These are phyloP conservation scores for Micractinium conductrix DNA, from an alignment of 139 green algal species.

Conservation along the genomic window DNA sequence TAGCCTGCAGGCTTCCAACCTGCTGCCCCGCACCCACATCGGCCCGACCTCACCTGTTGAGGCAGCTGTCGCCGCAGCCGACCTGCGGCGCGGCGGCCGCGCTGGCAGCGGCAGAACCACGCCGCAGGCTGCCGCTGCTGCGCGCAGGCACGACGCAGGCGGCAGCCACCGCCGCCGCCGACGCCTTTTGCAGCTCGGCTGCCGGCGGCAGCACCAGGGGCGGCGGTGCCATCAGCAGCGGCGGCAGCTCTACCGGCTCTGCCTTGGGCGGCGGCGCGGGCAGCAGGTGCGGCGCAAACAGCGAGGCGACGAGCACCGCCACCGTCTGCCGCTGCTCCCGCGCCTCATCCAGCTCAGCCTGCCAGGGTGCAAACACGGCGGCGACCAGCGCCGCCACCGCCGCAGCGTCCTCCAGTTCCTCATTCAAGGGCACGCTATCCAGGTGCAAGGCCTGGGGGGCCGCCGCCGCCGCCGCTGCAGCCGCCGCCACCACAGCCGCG, in stretches of 20 bases:
- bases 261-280: background rate
- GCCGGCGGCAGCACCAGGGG: background rate
- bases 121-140: slow-evolving; percentile 27
- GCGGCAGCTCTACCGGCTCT: background rate
- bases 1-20: too few relatives aligned
- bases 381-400: background rate
- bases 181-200: background rate
- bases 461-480: background rate
- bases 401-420: background rate
- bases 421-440: too few relatives aligned
- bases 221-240: background rate
- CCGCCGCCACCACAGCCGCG: background rate
- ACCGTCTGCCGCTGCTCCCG: slow-evolving; percentile 1
- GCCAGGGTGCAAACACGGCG: slow-evolving; percentile 12
- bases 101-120: background rate
- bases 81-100: slow-evolving; percentile 11
- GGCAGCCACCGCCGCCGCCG: background rate
- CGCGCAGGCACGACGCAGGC: background rate
- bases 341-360: background rate
- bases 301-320: background rate
- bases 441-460: too few relatives aligned
- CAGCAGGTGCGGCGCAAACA: slow-evolving; percentile 14
- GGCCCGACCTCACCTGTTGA: slow-evolving; percentile 56
- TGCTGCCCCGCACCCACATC: too few relatives aligned
- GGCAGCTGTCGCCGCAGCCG: slow-evolving; percentile 70